Conservation (phyloP, 2,329 filamentous ascomycete genomes). For the Ploettnerulaceae sp. region DNA sequence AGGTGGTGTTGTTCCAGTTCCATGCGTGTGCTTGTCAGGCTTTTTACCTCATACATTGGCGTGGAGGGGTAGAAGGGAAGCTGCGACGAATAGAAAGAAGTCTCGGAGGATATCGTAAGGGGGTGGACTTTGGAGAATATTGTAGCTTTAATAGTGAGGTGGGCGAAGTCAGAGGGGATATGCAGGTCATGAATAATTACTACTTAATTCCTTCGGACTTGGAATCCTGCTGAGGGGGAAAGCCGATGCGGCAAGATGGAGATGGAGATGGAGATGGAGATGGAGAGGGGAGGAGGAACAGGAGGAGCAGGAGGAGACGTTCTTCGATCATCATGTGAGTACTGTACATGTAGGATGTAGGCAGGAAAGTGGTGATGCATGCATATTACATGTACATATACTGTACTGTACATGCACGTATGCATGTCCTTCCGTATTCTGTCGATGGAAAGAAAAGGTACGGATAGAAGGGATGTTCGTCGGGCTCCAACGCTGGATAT, state of each 20-base stretch:
- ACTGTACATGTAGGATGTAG: too few species aligned
- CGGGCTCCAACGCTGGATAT: slow-evolving; percentile 3
- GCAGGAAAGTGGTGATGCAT: too few species aligned
- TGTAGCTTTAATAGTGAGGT: not conserved
- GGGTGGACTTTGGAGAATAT: too few species aligned
- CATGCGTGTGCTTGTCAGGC: slow-evolving; percentile 1
- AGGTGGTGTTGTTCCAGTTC: slow-evolving; percentile 2
- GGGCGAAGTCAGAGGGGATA: not conserved
- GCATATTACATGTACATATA: too few species aligned
- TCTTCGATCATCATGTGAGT: too few species aligned
- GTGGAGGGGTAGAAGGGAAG: not conserved
- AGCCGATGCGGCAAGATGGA: not conserved
- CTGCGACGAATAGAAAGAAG: too few species aligned
- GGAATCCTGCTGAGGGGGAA: slow-evolving; percentile 1
- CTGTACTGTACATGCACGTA: too few species aligned
- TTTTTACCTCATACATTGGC: not conserved
- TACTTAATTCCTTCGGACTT: not conserved
- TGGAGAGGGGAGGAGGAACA: not conserved
- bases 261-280: too few species aligned
- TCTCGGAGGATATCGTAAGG: too few species aligned
- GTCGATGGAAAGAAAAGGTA: not conserved
- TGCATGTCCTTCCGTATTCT: slow-evolving; percentile 4
- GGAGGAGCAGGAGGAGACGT: too few species aligned
- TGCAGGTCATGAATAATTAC: slow-evolving; percentile 9
- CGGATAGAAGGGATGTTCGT: not conserved